A percentile compares a stretch with the other conserved stretches of the same genome.
Evolutionary conservation across 2,329 filamentous ascomycete species (phyloP).

Genomic region (Arthroderma uncinatum): DNA sequence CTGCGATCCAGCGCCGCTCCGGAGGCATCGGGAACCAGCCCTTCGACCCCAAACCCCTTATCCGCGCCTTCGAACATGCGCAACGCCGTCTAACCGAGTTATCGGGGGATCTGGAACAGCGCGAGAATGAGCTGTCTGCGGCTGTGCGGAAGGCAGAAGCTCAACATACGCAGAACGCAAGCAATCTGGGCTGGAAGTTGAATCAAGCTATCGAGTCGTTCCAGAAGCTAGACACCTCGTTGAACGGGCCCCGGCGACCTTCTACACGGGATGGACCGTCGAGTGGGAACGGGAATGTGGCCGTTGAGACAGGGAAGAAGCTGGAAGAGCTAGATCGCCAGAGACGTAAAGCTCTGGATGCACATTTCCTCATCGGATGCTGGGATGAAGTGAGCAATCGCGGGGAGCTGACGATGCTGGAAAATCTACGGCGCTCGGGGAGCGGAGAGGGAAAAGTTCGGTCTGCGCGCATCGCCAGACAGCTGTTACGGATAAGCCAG

Average conservation of each 20-base stretch:
- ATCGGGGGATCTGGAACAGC: conserved; percentile 70
- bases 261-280: conserved; percentile 20
- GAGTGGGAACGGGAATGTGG: conserved; percentile 64
- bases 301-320: conserved; percentile 86
- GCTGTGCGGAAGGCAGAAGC: conserved; percentile 83
- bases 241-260: conserved; percentile 43
- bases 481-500: conserved; percentile 88
- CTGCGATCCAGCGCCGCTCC: conserved; percentile 63
- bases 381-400: conserved; percentile 92
- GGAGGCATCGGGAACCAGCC: conserved; percentile 41
- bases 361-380: conserved; percentile 89
- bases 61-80: conserved; percentile 79
- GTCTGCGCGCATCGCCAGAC: conserved; percentile 85
- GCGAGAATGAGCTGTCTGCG: conserved; percentile 80
- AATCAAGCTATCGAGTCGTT: conserved; percentile 89
- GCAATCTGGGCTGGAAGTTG: conserved; percentile 75
- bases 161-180: conserved; percentile 83
- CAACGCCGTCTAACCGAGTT: conserved; percentile 41
- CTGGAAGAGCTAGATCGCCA: conserved; percentile 92
- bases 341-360: conserved; percentile 76
- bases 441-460: conserved; percentile 85
- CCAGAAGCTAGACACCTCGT: conserved; percentile 72
- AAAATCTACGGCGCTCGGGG: conserved; percentile 75
- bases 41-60: conserved; percentile 95
- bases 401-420: conserved; percentile 73